Percentiles rank a stretch among this genome's conserved stretches.
Evolutionary conservation across 2,329 filamentous ascomycete species (phyloP).

Genomic region (Chrysosporium queenslandicum): DNA sequence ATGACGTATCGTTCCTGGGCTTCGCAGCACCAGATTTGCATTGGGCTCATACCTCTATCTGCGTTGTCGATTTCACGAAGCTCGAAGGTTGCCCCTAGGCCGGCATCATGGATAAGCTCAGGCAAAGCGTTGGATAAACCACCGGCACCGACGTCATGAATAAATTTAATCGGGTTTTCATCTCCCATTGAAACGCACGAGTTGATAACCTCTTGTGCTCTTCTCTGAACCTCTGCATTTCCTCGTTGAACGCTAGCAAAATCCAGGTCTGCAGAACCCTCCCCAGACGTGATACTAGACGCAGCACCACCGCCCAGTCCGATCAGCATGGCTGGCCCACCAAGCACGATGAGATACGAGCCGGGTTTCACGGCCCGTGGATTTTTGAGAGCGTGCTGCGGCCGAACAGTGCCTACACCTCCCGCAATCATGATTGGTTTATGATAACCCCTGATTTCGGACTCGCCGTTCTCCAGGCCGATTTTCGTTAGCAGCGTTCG

Average conservation of each 20-base stretch:
- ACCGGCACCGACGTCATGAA: constrained; percentile 94
- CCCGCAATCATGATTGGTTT: constrained; percentile 99
- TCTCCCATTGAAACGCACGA: constrained; percentile 75
- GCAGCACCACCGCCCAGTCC: constrained; percentile 91
- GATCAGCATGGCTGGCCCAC: constrained; percentile 95
- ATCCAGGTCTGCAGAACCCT: constrained; percentile 83
- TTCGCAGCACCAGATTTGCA: constrained; percentile 97
- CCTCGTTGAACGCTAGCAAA: constrained; percentile 96
- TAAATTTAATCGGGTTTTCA: constrained; percentile 86
- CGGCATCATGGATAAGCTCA: constrained; percentile 84
- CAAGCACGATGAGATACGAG: constrained; percentile 85
- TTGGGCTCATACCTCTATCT: constrained; percentile 82
- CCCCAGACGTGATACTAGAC: constrained; percentile 77
- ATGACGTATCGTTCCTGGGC: constrained; percentile 94
- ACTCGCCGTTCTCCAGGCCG: constrained; percentile 48
- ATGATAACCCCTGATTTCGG: constrained; percentile 80
- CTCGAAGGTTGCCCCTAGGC: constrained; percentile 83
- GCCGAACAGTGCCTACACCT: constrained; percentile 83
- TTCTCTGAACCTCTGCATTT: constrained; percentile 89
- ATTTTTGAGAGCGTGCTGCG: constrained; percentile 81
- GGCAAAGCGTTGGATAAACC: constrained; percentile 77
- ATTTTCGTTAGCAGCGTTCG: constrained; percentile 71
- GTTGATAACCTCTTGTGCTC: constrained; percentile 97
- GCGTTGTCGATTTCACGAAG: constrained; percentile 87
- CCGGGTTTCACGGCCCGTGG: constrained; percentile 68